Base-by-base conservation (phyloP, 768 basidiomycete species). In the Kwoniella heveanensis region DNA sequence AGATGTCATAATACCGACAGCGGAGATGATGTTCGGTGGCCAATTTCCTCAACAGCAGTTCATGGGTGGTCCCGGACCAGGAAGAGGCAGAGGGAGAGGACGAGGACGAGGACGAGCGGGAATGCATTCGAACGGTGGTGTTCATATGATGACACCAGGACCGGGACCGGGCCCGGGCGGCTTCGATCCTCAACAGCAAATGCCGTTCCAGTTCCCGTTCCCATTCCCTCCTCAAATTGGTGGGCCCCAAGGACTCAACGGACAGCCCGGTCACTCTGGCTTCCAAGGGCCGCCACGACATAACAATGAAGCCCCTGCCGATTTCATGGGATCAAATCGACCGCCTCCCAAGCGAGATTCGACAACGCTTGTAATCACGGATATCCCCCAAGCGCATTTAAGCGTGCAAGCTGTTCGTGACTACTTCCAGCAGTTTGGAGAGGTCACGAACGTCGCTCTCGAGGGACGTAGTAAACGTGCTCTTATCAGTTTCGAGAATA, bases 351-450 rank as follows among this genome's bases (percentile, higher is more conserved):
- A 73, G 21, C 69, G 76, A 17, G 64, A 63, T 19, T 55, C 62
- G 8, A 72, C 60, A 1, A 80, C 80, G 0, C 83, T 98, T 22
- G 91, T 96, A 15, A 89, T 98, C 36, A 92, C 96, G 80, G 93
- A 93, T 82, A 94, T 97, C 60, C 94, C 94, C 0, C 85, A 88
- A 54, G 88, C 91, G 65, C 88, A 89, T 68, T 84, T 95, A 44
- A 85, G 85, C 15, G 85, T 92, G 15, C 88, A 88, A 54, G 82
- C 86, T 5, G 88, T 98, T 57, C 90, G 89, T 71, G 85, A 83
- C 21, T 93, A 92, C 88, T 97, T 98, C 83, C 88, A 89, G 79
- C 86, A 88, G 67, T 97, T 95, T 69, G 94, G 94, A 9, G 88
- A 86, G 1, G 91, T 97, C 65, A 92, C 92, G 13, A 92, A 93